Evolutionary conservation across 1,139 yeast species (phyloP).

Genomic region (Suhomyces bokatorum): DNA sequence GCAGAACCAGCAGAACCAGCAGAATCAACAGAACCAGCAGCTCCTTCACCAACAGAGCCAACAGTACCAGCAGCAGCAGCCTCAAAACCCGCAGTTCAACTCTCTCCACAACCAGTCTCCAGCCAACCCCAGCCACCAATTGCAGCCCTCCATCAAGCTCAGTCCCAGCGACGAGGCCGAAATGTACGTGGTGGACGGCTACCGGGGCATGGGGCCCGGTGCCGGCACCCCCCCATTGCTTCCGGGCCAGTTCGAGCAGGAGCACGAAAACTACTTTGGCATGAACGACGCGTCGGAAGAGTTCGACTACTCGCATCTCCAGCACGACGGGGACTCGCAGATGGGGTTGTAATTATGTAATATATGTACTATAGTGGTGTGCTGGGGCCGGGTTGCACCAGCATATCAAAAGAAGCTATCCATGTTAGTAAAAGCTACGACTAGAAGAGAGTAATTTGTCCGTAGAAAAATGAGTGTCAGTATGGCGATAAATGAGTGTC

Average conservation of each 20-base stretch:
- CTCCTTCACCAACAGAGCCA: neutral
- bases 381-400: neutral
- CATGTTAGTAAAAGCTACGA: too few relatives aligned
- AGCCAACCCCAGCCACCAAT: neutral
- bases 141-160: conserved; percentile 18
- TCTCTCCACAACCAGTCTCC: neutral
- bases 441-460: too few relatives aligned
- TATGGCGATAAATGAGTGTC: too few relatives aligned
- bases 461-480: too few relatives aligned
- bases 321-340: conserved; percentile 10
- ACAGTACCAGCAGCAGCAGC: neutral
- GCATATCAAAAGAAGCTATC: too few relatives aligned
- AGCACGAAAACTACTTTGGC: conserved; percentile 45
- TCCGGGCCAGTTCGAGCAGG: conserved; percentile 25
- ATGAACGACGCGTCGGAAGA: conserved; percentile 19
- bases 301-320: conserved; percentile 11
- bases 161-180: conserved; percentile 47
- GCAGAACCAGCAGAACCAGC: neutral
- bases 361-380: conserved; percentile 9
- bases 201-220: conserved; percentile 19
- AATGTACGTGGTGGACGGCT: conserved; percentile 43
- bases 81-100: neutral
- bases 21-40: neutral
- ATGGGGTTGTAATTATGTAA: conserved; percentile 8
- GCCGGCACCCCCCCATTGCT: conserved; percentile 17